Percentiles rank a stretch among this genome's conserved stretches.
Evolutionary conservation across 1,284 basidiomycete genomes (phyloP).

Genomic region (Trametes versicolor): DNA sequence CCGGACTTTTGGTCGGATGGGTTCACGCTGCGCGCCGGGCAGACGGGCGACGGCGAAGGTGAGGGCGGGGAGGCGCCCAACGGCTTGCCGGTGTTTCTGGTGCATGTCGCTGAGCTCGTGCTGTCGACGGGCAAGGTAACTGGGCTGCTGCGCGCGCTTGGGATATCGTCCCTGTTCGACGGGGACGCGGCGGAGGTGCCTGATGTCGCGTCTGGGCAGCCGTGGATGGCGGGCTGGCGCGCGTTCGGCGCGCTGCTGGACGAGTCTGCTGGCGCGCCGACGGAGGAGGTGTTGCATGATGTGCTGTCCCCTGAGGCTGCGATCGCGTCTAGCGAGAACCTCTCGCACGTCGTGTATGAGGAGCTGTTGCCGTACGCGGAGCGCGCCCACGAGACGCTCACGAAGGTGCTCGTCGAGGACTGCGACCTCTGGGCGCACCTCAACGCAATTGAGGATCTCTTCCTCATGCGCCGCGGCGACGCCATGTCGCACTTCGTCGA

Average conservation of each 20-base stretch:
- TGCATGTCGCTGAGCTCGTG: constrained; percentile 64
- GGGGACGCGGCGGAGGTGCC: constrained; percentile 18
- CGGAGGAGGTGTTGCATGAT: constrained; percentile 1
- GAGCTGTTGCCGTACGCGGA: constrained; percentile 69
- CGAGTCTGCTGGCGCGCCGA: background rate
- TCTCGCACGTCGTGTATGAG: constrained; percentile 71
- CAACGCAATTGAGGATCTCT: constrained; percentile 76
- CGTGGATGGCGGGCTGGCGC: constrained; percentile 47
- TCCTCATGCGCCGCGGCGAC: constrained; percentile 78
- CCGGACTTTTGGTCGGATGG: constrained; percentile 87
- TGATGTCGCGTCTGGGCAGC: background rate
- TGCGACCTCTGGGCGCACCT: constrained; percentile 79
- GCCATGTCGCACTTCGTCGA: constrained; percentile 78
- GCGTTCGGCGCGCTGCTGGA: constrained; percentile 35
- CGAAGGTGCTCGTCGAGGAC: constrained; percentile 70
- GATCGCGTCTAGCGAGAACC: constrained; percentile 59
- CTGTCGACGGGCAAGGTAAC: constrained; percentile 83
- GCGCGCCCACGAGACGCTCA: constrained; percentile 63
- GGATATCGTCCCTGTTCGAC: constrained; percentile 38
- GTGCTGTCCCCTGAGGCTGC: constrained; percentile 14
- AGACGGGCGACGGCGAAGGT: constrained; percentile 44
- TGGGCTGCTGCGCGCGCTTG: constrained; percentile 69
- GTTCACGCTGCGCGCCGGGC: constrained; percentile 63
- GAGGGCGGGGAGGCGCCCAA: constrained; percentile 40
- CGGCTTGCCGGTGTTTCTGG: constrained; percentile 68